Conservation (phyloP, 805 yeast species). For the Candida vaughaniae region DNA sequence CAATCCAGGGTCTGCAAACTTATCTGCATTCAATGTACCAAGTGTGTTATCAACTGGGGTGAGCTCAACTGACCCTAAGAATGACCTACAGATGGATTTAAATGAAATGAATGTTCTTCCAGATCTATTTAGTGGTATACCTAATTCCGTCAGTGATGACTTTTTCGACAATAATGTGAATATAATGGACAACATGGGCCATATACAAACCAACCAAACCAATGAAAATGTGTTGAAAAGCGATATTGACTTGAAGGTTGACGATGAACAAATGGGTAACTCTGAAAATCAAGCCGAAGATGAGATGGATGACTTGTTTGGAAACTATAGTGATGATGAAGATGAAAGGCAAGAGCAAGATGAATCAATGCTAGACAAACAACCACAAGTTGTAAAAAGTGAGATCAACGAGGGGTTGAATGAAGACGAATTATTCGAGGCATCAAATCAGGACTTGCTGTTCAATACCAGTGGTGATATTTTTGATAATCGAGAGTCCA, state of each 20-base stretch:
- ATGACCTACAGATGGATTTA: conserved; percentile 11
- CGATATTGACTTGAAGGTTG: conserved; percentile 7
- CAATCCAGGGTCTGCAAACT: conserved; percentile 8
- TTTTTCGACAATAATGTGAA: conserved; percentile 13
- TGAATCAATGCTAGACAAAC: not conserved
- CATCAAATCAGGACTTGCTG: not conserved
- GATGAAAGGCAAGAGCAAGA: conserved; percentile 4
- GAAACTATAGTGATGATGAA: conserved; percentile 24
- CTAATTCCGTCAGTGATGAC: conserved; percentile 6
- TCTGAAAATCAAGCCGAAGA: conserved; percentile 21
- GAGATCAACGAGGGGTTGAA: not conserved
- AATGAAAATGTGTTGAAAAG: not conserved
- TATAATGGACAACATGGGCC: conserved; percentile 12
- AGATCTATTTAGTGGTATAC: conserved; percentile 17
- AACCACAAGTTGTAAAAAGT: not conserved
- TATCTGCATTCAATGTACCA: conserved; percentile 15
- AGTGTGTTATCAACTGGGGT: conserved; percentile 22
- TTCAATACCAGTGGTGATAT: not conserved
- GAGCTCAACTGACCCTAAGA: conserved; percentile 16
- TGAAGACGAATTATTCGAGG: conserved; percentile 2
- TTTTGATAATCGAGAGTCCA: not conserved
- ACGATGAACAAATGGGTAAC: no score
- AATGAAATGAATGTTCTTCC: conserved; percentile 13
- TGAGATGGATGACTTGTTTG: conserved; percentile 21
- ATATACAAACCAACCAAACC: not conserved